These are phyloP conservation scores for Sporothrix protearum DNA, from an alignment of 2,329 filamentous ascomycete species.

Conservation along the genomic window DNA sequence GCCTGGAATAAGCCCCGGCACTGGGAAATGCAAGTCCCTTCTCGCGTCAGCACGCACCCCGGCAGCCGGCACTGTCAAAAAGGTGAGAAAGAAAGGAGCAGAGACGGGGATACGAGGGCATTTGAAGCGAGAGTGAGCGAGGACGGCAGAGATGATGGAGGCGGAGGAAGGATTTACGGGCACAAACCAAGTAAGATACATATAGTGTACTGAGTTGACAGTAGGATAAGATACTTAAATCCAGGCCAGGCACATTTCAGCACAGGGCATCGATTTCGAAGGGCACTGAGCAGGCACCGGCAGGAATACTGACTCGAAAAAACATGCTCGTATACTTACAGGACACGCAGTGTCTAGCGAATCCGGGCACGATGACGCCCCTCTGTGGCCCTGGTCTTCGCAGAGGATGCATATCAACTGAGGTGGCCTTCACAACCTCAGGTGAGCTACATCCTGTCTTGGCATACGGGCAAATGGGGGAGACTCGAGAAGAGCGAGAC, in stretches of 20 bases:
- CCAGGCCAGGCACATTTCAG: neutral
- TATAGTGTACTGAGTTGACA: too few species aligned
- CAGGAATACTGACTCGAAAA: neutral
- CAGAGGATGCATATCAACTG: too few species aligned
- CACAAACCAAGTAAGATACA: neutral
- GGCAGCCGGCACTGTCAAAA: constrained; percentile 12
- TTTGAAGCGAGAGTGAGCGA: neutral
- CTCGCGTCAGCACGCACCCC: neutral
- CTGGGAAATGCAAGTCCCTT: neutral
- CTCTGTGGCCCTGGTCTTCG: neutral
- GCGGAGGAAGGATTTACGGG: neutral
- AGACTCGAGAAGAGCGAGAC: neutral
- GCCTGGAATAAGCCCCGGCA: constrained; percentile 16
- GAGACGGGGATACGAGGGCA: neutral
- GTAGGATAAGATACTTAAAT: neutral
- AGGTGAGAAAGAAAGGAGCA: neutral
- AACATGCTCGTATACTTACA: neutral
- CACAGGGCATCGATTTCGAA: neutral
- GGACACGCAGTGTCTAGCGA: neutral
- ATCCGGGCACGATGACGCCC: neutral
- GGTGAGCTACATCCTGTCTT: too few species aligned
- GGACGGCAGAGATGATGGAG: neutral
- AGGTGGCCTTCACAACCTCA: too few species aligned
- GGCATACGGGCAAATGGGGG: too few species aligned
- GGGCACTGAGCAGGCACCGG: neutral